Base-by-base conservation (phyloP, 2,329 filamentous ascomycete genomes). In the Cercospora janseana region DNA sequence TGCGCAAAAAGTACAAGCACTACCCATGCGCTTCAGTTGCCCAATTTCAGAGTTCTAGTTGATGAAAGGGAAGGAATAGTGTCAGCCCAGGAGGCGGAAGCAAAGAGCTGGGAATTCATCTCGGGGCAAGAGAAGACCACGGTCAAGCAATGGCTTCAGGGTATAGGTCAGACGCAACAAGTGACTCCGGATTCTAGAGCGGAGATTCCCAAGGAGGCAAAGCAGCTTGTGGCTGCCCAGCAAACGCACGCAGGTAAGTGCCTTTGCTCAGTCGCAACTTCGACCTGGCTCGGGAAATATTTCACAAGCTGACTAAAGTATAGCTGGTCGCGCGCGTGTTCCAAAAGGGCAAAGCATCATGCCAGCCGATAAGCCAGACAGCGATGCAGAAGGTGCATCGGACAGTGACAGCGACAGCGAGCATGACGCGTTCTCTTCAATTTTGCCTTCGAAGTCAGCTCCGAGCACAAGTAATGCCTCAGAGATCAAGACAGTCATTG, bases 141-240 rank as follows among this genome's bases (percentile, higher is more conserved):
- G 12, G 51, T 64, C 7, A 46, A 51, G 18, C 56, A 61, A 34
- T 66, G 63, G 61, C 41, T 63, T 1, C 35, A 32, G 2, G 63
- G 61, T 10, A 57, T 61, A 26, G 62, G 60, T 4, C 26, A 58
- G 21, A 60, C 49, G 6, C 49, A 48, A 43, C 57, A 56, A 18
- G 34, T 46, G 13, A 49, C 51, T 8, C 56, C 57, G 12, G 49
- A 56, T 4, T 32, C 41, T 21, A 43, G 38, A 24, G 46, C 54
- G 15, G 57, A 58, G 6, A 49, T 63, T 20, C 52, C 57, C 8
- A 54, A 45, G 27, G 63, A 65, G 21, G 54, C 60, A 9, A 45
- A 50, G 27, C 58, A 54, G 21, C 49, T 55, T 34, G 50, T 57
- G 4, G 49, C 40, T 2, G 21, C 47, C 5, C 49, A 48, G 6